A percentile compares a stretch with the other conserved stretches of the same genome.
Evolutionary conservation across 371 early-diverging fungal genomes (phyloP).

Genomic region (Rhizopus arrhizus): DNA sequence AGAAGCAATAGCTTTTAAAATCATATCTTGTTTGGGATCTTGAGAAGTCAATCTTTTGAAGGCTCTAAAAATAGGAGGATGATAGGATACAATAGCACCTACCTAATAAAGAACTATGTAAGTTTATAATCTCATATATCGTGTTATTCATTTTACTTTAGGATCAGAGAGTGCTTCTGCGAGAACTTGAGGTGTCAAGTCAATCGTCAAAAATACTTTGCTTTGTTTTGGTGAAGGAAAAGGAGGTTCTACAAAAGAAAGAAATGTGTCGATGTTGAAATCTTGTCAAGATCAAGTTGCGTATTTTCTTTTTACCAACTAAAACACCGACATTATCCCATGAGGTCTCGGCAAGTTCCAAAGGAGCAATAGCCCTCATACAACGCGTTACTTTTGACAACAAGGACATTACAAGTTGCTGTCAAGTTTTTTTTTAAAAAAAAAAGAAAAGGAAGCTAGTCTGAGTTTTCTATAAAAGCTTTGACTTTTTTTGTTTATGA

Average conservation of each 20-base stretch:
- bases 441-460: background rate
- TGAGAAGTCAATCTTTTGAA: conserved; percentile 80
- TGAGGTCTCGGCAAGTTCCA: conserved; percentile 80
- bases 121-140: background rate
- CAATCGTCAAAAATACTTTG: conserved; percentile 94
- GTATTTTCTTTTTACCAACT: conserved; percentile 58
- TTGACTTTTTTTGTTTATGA: background rate
- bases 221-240: conserved; percentile 66
- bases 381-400: conserved; percentile 58
- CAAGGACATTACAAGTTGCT: conserved; percentile 52
- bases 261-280: background rate
- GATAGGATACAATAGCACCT: conserved; percentile 94
- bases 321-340: conserved; percentile 98
- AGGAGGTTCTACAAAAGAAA: conserved; percentile 63
- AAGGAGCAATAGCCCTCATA: conserved; percentile 88
- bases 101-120: conserved; percentile 41
- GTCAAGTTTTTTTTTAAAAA: conserved; percentile 7
- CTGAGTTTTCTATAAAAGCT: no score
- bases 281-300: background rate
- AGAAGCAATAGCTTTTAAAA: conserved; percentile 79
- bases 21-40: conserved; percentile 80
- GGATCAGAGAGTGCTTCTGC: conserved; percentile 87
- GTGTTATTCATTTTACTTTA: conserved; percentile 23
- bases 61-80: conserved; percentile 93
- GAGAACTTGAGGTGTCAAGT: conserved; percentile 86